Conservation (phyloP, 371 early-diverging fungal genomes). For the Mortierella sp. region DNA sequence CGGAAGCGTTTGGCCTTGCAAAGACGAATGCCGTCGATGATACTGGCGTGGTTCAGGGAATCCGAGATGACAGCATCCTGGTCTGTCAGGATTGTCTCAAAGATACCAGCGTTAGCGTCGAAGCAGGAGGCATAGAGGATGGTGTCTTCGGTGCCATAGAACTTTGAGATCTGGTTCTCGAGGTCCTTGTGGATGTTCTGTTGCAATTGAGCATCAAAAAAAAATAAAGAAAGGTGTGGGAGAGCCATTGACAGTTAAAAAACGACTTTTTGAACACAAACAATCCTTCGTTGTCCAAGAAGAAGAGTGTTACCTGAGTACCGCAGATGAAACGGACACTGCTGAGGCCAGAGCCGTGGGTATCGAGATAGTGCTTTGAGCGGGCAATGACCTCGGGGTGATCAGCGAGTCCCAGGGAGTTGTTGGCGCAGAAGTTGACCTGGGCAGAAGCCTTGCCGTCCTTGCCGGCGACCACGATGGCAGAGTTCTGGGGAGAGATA, state of each 20-base stretch:
- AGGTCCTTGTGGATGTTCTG: slow-evolving; percentile 72
- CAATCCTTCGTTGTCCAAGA: not conserved
- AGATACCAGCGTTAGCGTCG: slow-evolving; percentile 77
- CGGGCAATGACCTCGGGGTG: slow-evolving; percentile 65
- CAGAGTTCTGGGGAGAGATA: slow-evolving; percentile 62
- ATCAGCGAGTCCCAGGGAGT: slow-evolving; percentile 71
- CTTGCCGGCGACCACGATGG: slow-evolving; percentile 61
- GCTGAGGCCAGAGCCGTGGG: slow-evolving; percentile 71
- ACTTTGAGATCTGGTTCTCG: slow-evolving; percentile 66
- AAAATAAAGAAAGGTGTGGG: not conserved
- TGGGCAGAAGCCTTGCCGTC: slow-evolving; percentile 39
- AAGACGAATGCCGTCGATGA: slow-evolving; percentile 75
- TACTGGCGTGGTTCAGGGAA: slow-evolving; percentile 74
- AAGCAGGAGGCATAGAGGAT: slow-evolving; percentile 78
- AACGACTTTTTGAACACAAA: not conserved
- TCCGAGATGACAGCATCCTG: slow-evolving; percentile 76
- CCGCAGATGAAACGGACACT: slow-evolving; percentile 78
- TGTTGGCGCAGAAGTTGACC: slow-evolving; percentile 77
- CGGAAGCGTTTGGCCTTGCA: slow-evolving; percentile 73
- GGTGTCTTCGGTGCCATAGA: slow-evolving; percentile 69
- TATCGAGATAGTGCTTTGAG: slow-evolving; percentile 61
- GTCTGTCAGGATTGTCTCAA: slow-evolving; percentile 70
- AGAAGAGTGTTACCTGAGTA: slow-evolving; percentile 62
- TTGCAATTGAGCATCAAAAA: not conserved
- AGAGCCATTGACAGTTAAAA: not conserved